These are phyloP conservation scores for Xerocomellus amylosporus DNA, from an alignment of 768 basidiomycete genomes.

Conservation along the genomic window DNA sequence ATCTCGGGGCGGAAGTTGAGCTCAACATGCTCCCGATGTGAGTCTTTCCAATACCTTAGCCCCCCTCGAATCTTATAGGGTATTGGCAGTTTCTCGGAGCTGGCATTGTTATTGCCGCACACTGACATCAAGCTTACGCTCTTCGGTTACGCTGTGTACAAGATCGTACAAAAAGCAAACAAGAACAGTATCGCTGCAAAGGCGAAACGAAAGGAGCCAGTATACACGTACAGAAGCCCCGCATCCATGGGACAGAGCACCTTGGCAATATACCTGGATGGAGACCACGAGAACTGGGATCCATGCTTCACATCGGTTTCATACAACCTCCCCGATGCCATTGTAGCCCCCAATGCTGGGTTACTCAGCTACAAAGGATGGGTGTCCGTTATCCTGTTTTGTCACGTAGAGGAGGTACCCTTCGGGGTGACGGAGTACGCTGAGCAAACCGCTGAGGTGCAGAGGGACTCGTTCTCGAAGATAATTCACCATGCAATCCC, in stretches of 20 bases:
- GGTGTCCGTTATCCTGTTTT: slow-evolving; percentile 35
- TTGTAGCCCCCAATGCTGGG: slow-evolving; percentile 43
- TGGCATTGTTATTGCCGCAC: slow-evolving; percentile 44
- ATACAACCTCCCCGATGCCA: slow-evolving; percentile 36
- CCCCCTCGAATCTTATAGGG: background rate
- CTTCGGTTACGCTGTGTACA: slow-evolving; percentile 36
- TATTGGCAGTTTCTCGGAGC: slow-evolving; percentile 40
- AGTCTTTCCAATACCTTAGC: slow-evolving; percentile 10
- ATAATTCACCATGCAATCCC: slow-evolving; percentile 29
- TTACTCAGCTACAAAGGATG: slow-evolving; percentile 37
- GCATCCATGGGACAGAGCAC: slow-evolving; percentile 37
- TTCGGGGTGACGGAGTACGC: slow-evolving; percentile 38
- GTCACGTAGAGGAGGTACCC: slow-evolving; percentile 26
- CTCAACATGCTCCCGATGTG: slow-evolving; percentile 41
- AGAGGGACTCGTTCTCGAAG: slow-evolving; percentile 29
- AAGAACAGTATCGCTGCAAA: slow-evolving; percentile 33
- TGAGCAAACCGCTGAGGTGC: slow-evolving; percentile 36
- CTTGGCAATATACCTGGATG: slow-evolving; percentile 37
- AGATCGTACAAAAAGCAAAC: slow-evolving; percentile 32
- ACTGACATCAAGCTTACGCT: slow-evolving; percentile 44
- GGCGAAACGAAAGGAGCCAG: slow-evolving; percentile 26
- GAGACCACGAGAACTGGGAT: slow-evolving; percentile 26
- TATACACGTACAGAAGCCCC: slow-evolving; percentile 39
- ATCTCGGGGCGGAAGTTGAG: slow-evolving; percentile 41
- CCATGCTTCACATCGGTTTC: slow-evolving; percentile 20